phyloP scores from a whole-genome alignment of 257 asterid species.

The Petrea volubilis region DNA sequence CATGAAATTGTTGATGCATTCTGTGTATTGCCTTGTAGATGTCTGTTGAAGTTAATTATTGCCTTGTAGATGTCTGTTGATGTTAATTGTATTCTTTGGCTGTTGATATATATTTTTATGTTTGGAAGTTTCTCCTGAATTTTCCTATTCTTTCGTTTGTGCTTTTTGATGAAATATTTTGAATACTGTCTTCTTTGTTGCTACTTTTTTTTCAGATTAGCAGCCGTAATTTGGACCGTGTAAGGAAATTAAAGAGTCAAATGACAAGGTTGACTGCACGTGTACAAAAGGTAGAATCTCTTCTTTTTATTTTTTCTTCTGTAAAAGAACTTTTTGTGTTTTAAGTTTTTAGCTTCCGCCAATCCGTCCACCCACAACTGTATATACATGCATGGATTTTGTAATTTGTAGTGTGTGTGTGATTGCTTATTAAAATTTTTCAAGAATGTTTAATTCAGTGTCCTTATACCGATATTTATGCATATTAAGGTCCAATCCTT shows the following conservation, averaged over 20 bases:
- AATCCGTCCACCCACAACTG: too few relatives aligned
- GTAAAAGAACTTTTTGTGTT: too few relatives aligned
- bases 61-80: not conserved
- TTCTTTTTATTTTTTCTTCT: not conserved
- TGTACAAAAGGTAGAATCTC: conserved; percentile 75
- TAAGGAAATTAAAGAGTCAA: conserved; percentile 85
- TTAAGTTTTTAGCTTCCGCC: too few relatives aligned
- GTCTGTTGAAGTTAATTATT: too few relatives aligned
- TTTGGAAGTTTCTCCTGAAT: not conserved
- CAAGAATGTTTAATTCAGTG: not conserved
- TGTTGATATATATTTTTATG: not conserved
- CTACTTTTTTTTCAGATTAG: conserved; percentile 62
- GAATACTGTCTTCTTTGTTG: not conserved
- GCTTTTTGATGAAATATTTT: not conserved
- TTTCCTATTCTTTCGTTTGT: not conserved
- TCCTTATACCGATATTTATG: not conserved
- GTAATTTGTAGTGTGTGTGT: not conserved
- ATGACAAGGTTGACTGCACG: conserved; percentile 97
- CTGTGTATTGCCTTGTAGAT: not conserved
- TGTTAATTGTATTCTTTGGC: not conserved
- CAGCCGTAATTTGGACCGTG: conserved; percentile 89
- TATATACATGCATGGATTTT: not conserved
- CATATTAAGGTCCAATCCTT: not conserved
- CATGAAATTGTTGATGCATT: not conserved
- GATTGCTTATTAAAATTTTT: not conserved